Evolutionary conservation across 2,329 filamentous ascomycete genomes (phyloP), one percentile per base, ranked within the genome.

Genomic region (Aspergillus novoparasiticus): DNA sequence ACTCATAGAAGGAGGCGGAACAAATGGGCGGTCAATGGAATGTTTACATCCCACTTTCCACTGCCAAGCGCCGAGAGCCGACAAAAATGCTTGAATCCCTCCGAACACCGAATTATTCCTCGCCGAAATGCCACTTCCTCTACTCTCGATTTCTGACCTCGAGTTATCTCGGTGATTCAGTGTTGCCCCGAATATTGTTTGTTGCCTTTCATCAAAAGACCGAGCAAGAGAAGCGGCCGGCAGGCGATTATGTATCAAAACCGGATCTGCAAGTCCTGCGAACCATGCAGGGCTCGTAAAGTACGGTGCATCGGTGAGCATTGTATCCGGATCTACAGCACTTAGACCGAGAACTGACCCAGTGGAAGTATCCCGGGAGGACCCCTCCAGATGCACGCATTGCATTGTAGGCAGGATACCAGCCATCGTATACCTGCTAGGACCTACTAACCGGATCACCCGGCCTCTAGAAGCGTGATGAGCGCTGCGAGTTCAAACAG

Each of bases 221-320:
- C 2, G 6, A 41, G 16, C 8, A n/a, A n/a, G 46, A 11, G 16
- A 50, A 6, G 28, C 4, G 4, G 34, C 9, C 9, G 19, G 19
- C 48, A 10, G 26, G 6, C 28, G 28, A 36, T 34, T 19, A 36
- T 34, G 51, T 55, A 55, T 55, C 51, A 55, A 4, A 36, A 19
- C n/a, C 30, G 34, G 12, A 26, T 55, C 21, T 55, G 51, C 21
- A 55, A 55, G 51, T 55, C 51, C 21, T 55, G 51, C 30, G 51
- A 55, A 28, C n/a, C 32, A 11, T 55, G 51, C 16, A 39, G 32
- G 32, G 19, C n/a, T 12, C 51, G 51, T 19, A 55, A 55, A 32
- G 51, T 55, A 2, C 51, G 51, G 9, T 55, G 51, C 21, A 39
- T 36, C 23, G 16, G 51, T 55, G 23, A 23, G 51, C 6, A 10